These are phyloP conservation scores for Trichosporon ovoides DNA, from an alignment of 1,284 basidiomycete species.

Conservation along the genomic window DNA sequence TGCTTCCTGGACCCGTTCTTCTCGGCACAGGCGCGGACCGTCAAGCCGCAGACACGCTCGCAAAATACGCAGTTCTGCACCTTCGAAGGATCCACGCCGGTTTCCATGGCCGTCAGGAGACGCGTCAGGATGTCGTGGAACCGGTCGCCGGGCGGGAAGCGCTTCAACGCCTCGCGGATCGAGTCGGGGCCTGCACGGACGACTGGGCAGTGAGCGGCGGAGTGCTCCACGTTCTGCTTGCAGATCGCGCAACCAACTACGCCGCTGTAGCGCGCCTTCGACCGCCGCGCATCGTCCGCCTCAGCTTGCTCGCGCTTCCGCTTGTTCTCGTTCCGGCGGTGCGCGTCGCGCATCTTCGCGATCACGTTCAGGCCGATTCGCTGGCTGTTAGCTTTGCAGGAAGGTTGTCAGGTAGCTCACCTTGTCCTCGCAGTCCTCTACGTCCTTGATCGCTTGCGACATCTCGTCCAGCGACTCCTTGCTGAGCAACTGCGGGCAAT, in stretches of 20 bases:
- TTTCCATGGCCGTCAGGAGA: constrained; percentile 4
- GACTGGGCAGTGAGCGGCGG: constrained; percentile 8
- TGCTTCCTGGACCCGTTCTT: constrained; percentile 25
- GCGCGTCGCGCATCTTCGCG: constrained; percentile 7
- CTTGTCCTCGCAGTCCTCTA: constrained; percentile 6
- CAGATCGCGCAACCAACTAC: constrained; percentile 14
- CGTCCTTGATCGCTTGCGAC: background rate
- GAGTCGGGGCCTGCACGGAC: constrained; percentile 12
- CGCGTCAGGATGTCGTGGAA: constrained; percentile 9
- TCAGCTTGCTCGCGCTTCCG: background rate
- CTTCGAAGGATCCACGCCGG: background rate
- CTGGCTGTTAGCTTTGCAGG: constrained; percentile 6
- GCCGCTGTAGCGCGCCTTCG: background rate
- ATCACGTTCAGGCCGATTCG: constrained; percentile 4
- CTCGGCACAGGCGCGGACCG: constrained; percentile 29
- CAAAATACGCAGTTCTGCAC: constrained; percentile 32
- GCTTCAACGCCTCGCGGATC: constrained; percentile 12
- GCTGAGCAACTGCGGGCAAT: constrained; percentile 7
- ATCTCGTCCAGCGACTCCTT: background rate
- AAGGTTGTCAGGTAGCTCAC: background rate
- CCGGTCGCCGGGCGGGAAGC: constrained; percentile 5
- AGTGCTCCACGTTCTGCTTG: background rate
- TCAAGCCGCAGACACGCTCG: constrained; percentile 22
- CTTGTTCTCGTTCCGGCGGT: background rate
- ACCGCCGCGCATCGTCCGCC: background rate